These are phyloP conservation scores for Hortiboletus flavorubellus DNA, from an alignment of 768 basidiomycete genomes.

Conservation along the genomic window DNA sequence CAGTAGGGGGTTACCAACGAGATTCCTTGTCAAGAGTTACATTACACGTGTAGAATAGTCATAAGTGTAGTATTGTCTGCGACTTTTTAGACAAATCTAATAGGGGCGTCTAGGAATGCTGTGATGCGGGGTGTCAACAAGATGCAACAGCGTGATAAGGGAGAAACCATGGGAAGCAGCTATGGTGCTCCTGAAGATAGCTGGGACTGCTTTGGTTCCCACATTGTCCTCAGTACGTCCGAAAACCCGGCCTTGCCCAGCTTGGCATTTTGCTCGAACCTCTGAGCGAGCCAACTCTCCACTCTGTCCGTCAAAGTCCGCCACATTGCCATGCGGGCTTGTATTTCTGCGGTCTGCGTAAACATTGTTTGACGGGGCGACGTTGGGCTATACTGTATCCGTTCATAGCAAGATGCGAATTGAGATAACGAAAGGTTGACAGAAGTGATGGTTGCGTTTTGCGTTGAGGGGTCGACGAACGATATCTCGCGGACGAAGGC, in stretches of 20 bases:
- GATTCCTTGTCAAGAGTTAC: constrained; percentile 10
- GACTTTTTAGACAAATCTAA: constrained; percentile 27
- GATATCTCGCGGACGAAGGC: constrained; percentile 95
- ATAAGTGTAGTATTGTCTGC: constrained; percentile 25
- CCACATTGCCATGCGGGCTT: constrained; percentile 79
- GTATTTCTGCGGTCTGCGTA: constrained; percentile 88
- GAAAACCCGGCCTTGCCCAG: constrained; percentile 88
- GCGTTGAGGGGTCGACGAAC: constrained; percentile 81
- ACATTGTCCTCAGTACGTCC: constrained; percentile 76
- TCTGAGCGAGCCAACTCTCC: constrained; percentile 81
- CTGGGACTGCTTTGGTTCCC: constrained; percentile 65
- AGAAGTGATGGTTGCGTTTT: constrained; percentile 81
- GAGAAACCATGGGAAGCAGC: constrained; percentile 3
- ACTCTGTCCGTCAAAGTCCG: constrained; percentile 76
- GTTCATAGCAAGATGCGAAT: constrained; percentile 89
- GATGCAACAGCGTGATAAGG: constrained; percentile 6
- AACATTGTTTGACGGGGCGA: constrained; percentile 65
- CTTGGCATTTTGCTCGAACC: constrained; percentile 91
- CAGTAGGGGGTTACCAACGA: not conserved
- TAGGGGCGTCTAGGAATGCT: constrained; percentile 23
- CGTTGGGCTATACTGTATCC: constrained; percentile 81
- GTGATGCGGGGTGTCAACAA: constrained; percentile 1
- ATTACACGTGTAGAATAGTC: constrained; percentile 26
- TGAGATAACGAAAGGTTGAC: constrained; percentile 95
- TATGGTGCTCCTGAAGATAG: constrained; percentile 31